Base-by-base conservation (phyloP, 106 monocot species). In the Narthecium ossifragum region DNA sequence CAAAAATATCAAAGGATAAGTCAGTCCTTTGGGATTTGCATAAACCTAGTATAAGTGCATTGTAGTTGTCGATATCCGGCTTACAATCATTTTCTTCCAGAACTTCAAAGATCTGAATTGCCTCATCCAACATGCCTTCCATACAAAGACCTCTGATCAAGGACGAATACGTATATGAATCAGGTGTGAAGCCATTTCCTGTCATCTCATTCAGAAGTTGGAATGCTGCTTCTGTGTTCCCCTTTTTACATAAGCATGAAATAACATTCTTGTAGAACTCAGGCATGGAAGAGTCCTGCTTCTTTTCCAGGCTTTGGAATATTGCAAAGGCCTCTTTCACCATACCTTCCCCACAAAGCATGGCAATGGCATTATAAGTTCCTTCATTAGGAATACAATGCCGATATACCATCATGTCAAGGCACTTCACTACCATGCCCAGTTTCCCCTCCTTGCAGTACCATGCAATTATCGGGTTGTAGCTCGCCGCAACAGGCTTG, bases 101-200 rank as follows among this genome's bases (percentile, higher is more conserved):
- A 33, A 93, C 74, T 8, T 80, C 62, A 57, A 88, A 79, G 37
- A 88, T 71, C 65, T 85, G 68, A 34, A 85, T 33, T 4, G 88
- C 93, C 55, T 81, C 93, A 52, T 82, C 85, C 26, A 85, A 52
- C 93, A 88, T 88, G 8, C 93, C 93, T 53, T 88, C 93, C 79
- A 74, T 59, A 57, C 88, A 88, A 26, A 93, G 82, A 31, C 93
- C 93, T 56, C 79, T 59, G 31, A 88, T 76, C 59, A 93, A 62
- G 11, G 80, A 82, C 1, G 88, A 93, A 53, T 77, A 74, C 0
- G 88, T 88, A 48, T 72, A 78, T 3, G 85, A 77, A 71, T 88
- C 79, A 1, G 88, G 93, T 30, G 74, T 70, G 45, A 85, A 93
- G 18, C 88, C 88, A 27, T 49, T 67, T 58, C 29, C 60, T 8